These are phyloP conservation scores for Saccharomyces hybrid DNA, from an alignment of 1,139 yeast species.

Conservation along the genomic window DNA sequence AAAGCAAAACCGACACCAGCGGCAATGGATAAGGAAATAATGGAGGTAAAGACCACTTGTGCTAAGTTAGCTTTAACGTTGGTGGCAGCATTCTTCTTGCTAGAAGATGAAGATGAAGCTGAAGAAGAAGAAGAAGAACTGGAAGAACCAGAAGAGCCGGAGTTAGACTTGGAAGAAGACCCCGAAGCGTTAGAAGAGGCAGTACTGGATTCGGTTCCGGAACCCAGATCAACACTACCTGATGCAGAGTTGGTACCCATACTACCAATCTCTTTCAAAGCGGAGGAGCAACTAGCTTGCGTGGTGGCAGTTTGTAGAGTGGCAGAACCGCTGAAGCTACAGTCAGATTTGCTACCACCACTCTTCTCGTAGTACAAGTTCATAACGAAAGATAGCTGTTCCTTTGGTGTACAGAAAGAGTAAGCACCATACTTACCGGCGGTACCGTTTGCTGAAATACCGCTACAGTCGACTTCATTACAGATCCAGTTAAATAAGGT, in stretches of 20 bases:
- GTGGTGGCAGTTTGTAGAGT: constrained; percentile 41
- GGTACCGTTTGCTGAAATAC: constrained; percentile 53
- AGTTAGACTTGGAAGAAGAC: constrained; percentile 10
- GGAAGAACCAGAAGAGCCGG: constrained; percentile 12
- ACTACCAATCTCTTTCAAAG: constrained; percentile 35
- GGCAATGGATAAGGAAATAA: constrained; percentile 63
- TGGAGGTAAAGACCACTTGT: constrained; percentile 65
- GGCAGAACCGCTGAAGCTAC: constrained; percentile 66
- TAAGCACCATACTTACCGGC: constrained; percentile 56
- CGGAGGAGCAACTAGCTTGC: constrained; percentile 50
- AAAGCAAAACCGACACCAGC: constrained; percentile 55
- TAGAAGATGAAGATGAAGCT: constrained; percentile 22
- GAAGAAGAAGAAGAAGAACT: constrained; percentile 20
- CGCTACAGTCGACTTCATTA: constrained; percentile 43
- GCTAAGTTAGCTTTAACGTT: constrained; percentile 46
- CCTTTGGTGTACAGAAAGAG: constrained; percentile 58
- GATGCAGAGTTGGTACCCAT: constrained; percentile 35
- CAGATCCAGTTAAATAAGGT: constrained; percentile 53
- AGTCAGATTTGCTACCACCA: constrained; percentile 42
- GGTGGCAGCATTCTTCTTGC: constrained; percentile 26
- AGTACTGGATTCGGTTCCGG: constrained; percentile 26
- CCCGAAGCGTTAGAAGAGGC: constrained; percentile 11
- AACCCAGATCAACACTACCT: constrained; percentile 35
- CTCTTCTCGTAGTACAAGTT: constrained; percentile 55
- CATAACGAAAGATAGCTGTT: constrained; percentile 54